Evolutionary conservation across 352 stramenopile species (phyloP).

Genomic region (Thalassiosira mediterranea): DNA sequence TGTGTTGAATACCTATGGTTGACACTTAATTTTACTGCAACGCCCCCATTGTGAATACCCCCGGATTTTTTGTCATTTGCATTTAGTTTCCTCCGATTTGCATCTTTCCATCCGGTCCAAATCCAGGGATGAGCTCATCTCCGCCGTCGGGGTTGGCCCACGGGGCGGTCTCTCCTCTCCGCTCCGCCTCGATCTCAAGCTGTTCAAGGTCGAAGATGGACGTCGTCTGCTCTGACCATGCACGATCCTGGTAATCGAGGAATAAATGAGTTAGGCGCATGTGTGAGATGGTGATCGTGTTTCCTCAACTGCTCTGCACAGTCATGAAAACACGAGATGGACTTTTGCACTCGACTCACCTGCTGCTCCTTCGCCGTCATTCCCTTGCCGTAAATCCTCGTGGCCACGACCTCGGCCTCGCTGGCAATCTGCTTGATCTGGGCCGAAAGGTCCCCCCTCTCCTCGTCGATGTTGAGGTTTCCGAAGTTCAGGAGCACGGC

Average conservation of each 20-base stretch:
- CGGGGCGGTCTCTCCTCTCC: conserved; percentile 69
- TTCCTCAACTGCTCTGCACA: neutral
- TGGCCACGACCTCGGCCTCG: conserved; percentile 83
- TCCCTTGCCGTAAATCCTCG: conserved; percentile 83
- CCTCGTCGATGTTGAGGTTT: conserved; percentile 73
- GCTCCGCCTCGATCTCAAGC: conserved; percentile 82
- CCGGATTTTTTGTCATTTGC: too few species aligned
- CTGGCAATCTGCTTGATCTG: conserved; percentile 79
- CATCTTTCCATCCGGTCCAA: conserved; percentile 80
- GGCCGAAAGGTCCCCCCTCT: conserved; percentile 75
- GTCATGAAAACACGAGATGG: neutral
- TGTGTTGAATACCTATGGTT: neutral
- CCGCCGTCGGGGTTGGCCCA: conserved; percentile 70
- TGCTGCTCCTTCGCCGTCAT: conserved; percentile 81
- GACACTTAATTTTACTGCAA: neutral
- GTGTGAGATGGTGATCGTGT: too few species aligned
- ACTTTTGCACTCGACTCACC: conserved; percentile 24
- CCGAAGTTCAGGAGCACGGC: conserved; percentile 85
- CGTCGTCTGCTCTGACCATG: conserved; percentile 80
- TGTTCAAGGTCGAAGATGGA: conserved; percentile 84
- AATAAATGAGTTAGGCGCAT: neutral
- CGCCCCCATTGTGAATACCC: neutral
- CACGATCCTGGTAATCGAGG: conserved; percentile 59
- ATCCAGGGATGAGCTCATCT: conserved; percentile 79
- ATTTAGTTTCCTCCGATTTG: conserved; percentile 69